Conservation (phyloP, 148 eudicot species). For the Rhododendron vialii region DNA sequence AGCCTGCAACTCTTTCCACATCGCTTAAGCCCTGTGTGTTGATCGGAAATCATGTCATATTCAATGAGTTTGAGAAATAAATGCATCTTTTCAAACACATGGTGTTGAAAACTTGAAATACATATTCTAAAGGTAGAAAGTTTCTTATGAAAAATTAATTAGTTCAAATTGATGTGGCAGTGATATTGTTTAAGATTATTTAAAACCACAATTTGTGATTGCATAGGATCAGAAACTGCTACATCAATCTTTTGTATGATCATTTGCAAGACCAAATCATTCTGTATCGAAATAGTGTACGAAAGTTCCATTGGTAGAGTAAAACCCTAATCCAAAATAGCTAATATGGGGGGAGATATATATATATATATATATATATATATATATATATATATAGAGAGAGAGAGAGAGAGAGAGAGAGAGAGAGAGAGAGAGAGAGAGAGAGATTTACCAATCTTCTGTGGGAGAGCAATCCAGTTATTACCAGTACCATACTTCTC, state of each 20-base stretch:
- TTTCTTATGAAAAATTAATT: not conserved
- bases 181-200: not conserved
- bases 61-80: not conserved
- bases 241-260: not conserved
- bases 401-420: not conserved
- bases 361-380: too few species aligned
- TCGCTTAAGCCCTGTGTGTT: conserved; percentile 70
- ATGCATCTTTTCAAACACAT: not conserved
- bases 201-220: not conserved
- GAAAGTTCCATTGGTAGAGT: not conserved
- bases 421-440: not conserved
- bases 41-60: not conserved
- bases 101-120: not conserved
- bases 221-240: not conserved
- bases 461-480: conserved; percentile 95
- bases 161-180: not conserved
- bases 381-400: not conserved
- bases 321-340: not conserved
- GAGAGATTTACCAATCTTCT: conserved; percentile 58
- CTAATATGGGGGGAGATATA: not conserved
- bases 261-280: not conserved
- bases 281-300: not conserved
- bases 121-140: not conserved
- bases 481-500: conserved; percentile 70
- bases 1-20: conserved; percentile 95